A percentile compares a stretch with the other conserved stretches of the same genome.
These are phyloP conservation scores for Brachypodium distachyon DNA, from an alignment of 202 grass and related monocot species.

Conservation along the genomic window DNA sequence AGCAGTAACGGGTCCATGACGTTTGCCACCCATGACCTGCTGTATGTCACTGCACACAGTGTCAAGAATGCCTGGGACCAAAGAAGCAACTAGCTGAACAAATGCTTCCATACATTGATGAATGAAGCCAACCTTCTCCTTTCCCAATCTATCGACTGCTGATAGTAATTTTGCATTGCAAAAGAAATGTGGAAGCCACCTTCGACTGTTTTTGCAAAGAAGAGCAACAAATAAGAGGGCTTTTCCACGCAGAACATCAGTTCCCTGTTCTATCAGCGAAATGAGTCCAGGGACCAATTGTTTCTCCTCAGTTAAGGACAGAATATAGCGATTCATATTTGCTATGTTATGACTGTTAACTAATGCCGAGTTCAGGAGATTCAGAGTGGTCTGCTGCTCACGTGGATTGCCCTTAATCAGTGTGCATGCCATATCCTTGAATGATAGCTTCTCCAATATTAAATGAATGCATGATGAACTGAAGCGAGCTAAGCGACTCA, in stretches of 20 bases:
- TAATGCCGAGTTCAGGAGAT: constrained; percentile 77
- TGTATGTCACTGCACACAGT: constrained; percentile 78
- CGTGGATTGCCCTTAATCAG: constrained; percentile 72
- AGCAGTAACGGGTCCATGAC: constrained; percentile 58
- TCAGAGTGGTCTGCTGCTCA: constrained; percentile 87
- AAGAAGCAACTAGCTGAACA: constrained; percentile 60
- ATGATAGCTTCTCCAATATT: constrained; percentile 65
- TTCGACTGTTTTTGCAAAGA: constrained; percentile 88
- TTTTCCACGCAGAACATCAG: constrained; percentile 86
- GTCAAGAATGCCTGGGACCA: constrained; percentile 79
- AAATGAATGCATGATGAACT: constrained; percentile 72
- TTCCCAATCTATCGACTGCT: constrained; percentile 76
- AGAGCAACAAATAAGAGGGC: constrained; percentile 74
- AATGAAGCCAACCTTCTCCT: constrained; percentile 82
- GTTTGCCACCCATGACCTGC: constrained; percentile 82
- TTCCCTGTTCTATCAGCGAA: constrained; percentile 74
- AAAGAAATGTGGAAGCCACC: constrained; percentile 89
- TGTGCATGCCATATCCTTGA: constrained; percentile 72
- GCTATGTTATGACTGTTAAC: constrained; percentile 49
- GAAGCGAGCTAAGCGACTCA: constrained; percentile 80
- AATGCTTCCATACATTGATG: constrained; percentile 73
- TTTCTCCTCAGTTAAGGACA: constrained; percentile 76
- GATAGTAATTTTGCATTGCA: constrained; percentile 79
- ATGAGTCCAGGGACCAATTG: constrained; percentile 60
- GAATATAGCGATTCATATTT: constrained; percentile 73